Conservation (phyloP, 768 basidiomycete species). For the Hydnum rufescens region DNA sequence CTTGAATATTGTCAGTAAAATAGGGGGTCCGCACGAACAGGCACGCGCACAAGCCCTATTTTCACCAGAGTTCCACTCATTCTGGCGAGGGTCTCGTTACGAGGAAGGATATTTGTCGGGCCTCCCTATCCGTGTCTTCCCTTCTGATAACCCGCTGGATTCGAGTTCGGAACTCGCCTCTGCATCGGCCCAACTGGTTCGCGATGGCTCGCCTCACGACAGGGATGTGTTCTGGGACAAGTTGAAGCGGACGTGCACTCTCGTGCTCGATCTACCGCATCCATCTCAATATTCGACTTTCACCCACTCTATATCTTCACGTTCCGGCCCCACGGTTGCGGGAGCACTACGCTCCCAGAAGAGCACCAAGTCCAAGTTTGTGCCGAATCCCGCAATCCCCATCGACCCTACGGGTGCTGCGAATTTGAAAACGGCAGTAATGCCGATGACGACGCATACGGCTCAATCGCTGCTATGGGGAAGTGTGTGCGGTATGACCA, state of each 20-base stretch:
- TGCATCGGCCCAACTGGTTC: background rate
- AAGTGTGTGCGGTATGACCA: slow-evolving; percentile 34
- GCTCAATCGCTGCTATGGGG: background rate
- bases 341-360: too few relatives aligned
- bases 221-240: background rate
- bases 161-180: background rate
- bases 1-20: slow-evolving; percentile 56
- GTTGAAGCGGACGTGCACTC: background rate
- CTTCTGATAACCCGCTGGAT: background rate
- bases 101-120: slow-evolving; percentile 28
- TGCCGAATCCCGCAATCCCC: background rate
- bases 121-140: slow-evolving; percentile 35
- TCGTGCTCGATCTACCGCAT: background rate
- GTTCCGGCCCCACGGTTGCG: too few relatives aligned
- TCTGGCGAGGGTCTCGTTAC: slow-evolving; percentile 49
- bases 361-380: too few relatives aligned
- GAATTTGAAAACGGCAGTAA: background rate
- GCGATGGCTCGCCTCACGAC: too few relatives aligned
- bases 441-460: background rate
- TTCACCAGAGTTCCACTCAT: slow-evolving; percentile 16
- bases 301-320: background rate
- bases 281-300: background rate
- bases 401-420: background rate
- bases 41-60: slow-evolving; percentile 45
- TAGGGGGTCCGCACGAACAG: slow-evolving; percentile 53